Conservation (phyloP, 2,329 filamentous ascomycete species). For the Ceratocystis ficicola region DNA sequence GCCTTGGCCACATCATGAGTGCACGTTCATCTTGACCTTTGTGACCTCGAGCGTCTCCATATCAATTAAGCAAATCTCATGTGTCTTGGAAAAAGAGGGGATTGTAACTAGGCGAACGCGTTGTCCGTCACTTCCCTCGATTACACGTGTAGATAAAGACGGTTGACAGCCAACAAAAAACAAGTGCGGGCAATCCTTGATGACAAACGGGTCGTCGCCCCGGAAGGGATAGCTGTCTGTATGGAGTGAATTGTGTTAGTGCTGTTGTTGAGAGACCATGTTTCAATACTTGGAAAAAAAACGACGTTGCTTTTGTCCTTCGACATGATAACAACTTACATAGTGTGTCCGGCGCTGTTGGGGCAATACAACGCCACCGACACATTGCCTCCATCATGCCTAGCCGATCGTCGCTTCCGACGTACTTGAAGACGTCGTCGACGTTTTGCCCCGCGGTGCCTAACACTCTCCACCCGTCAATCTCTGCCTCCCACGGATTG, state of each 20-base stretch:
- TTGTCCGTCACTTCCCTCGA: slow-evolving; percentile 56
- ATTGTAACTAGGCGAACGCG: slow-evolving; percentile 67
- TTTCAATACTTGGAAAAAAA: background rate
- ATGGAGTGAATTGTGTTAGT: background rate
- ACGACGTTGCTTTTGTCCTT: background rate
- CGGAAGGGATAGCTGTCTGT: slow-evolving; percentile 96
- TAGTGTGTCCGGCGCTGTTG: slow-evolving; percentile 88
- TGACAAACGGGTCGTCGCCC: slow-evolving; percentile 79
- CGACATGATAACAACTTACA: slow-evolving; percentile 45
- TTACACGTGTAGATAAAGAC: slow-evolving; percentile 57
- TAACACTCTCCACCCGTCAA: slow-evolving; percentile 80
- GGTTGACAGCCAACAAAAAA: slow-evolving; percentile 85
- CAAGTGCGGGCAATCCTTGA: slow-evolving; percentile 74
- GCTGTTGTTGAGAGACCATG: background rate
- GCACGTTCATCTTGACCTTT: slow-evolving; percentile 45
- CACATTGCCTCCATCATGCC: slow-evolving; percentile 92
- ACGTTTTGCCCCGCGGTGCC: slow-evolving; percentile 87
- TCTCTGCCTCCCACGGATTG: slow-evolving; percentile 82
- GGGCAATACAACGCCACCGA: slow-evolving; percentile 79
- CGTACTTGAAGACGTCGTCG: slow-evolving; percentile 85
- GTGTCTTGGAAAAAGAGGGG: slow-evolving; percentile 66
- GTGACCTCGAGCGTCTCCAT: slow-evolving; percentile 72
- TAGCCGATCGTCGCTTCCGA: slow-evolving; percentile 63
- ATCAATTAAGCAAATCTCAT: slow-evolving; percentile 73
- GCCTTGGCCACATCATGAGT: slow-evolving; percentile 12